Base-by-base conservation (phyloP, 2,329 filamentous ascomycete species). In the Aspergillus sp. region DNA sequence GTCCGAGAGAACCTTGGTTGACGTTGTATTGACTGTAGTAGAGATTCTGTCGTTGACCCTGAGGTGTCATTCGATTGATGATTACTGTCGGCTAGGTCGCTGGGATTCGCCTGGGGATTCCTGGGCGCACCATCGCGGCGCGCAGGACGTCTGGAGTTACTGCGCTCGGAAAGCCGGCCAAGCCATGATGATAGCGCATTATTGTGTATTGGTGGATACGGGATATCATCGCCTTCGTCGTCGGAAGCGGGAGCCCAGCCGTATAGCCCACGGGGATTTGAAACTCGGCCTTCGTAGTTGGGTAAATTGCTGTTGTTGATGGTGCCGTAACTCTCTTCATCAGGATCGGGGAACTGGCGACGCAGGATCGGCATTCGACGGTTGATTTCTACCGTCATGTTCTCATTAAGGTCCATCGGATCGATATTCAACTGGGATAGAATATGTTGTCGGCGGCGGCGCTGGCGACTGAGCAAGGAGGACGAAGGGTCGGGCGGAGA, bases 241-340 rank as follows among this genome's bases (percentile, higher is more conserved):
- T 75, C 73, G 34, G 75, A 73, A 8, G 77, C 77, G 9, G 83
- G 83, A 34, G 83, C 82, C 84, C 84, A 86, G 68, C 85, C 83
- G 70, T 86, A 86, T 44, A 86, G 72, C 54, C 75, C 80, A 64
- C 84, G 82, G 60, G 79, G 71, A 63, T 78, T 79, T 17, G 83
- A 81, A 8, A 81, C 75, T 50, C 80, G 79, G 61, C 82, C 78
- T 58, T 83, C 80, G 64, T 86, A 86, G 44, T 81, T 79, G 34
- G 80, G 71, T 54, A 79, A 73, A 50, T 74, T 76, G 61, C 77
- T 73, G 33, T 39, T 50, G 33, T 58, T 54, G 24, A 44, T 51
- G 42, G 22, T 73, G 46, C 73, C 74, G 62, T 77, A 44, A 30
- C n/a, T 51, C 20, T 51, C 73, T 50, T 73, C 75, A 61, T 77